Base-by-base conservation (phyloP, 805 yeast species). In the Saccharomyces cerevisiae region DNA sequence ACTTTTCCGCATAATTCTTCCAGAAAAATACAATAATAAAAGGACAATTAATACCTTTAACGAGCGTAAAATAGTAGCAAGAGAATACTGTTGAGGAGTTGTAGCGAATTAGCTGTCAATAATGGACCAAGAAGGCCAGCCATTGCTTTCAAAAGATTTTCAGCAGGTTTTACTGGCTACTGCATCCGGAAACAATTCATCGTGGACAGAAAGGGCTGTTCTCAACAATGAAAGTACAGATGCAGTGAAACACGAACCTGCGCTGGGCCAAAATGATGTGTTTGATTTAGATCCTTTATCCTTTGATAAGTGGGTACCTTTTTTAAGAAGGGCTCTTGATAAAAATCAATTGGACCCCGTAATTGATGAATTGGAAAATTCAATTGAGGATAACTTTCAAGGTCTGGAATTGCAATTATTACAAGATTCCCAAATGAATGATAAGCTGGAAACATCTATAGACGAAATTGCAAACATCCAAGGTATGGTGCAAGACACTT, bases 381-480 rank as follows among this genome's bases (percentile, higher is more conserved):
- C 73, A 0, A 56, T 68, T n/a, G 71, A 69, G 30, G 71, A 67
- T 30, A 63, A 69, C 47, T 69, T 69, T 31, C 67, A 69, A 56
- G 70, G 67, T 22, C 46, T 68, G 8, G 72, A 68, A 47, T 56
- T 55, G 6, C 70, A 67, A 27, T 51, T 69, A 24, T 49, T 68
- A 32, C 73, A 68, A 48, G 71, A 69, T 51, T 61, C 71, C 4
- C 70, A 68, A 48, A 62, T 69, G 5, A 68, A 63, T 50, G 70
- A 67, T 52, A 68, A 69, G 48, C 50, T 69, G 50, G 65, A 61
- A 46, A 64, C 72, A 3, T 83, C 96, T 2, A 81, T 88, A 3
- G 79, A 77, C 47, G 79, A 81, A 41, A 82, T 92, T 49, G 79
- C 82, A 14, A 71, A 73, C 24, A 86, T 91, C 43, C 81, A 86